Evolutionary conservation across 805 yeast genomes (phyloP).

Genomic region (Candida patagonica): DNA sequence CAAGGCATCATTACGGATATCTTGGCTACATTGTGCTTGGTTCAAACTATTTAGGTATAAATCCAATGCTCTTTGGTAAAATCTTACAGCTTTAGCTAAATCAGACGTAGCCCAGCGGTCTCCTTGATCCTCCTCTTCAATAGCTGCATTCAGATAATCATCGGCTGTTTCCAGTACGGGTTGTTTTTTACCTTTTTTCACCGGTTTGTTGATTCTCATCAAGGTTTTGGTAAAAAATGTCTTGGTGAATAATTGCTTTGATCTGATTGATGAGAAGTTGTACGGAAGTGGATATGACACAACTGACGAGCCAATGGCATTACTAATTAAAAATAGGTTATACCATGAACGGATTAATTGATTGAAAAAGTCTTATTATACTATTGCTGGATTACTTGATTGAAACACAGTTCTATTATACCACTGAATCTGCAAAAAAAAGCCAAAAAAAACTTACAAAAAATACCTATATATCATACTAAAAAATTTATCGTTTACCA

Average conservation of each 20-base stretch:
- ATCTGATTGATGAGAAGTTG: too few species aligned
- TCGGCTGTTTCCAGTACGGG: slow-evolving; percentile 32
- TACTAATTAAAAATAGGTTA: neutral
- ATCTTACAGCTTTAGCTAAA: slow-evolving; percentile 51
- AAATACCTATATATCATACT: neutral
- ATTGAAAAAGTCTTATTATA: neutral
- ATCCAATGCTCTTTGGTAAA: slow-evolving; percentile 49
- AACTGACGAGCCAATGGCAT: too few species aligned
- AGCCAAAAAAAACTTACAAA: slow-evolving; percentile 1
- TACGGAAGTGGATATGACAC: too few species aligned
- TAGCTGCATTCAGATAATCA: slow-evolving; percentile 48
- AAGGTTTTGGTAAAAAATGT: too few species aligned
- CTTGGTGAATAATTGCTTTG: too few species aligned
- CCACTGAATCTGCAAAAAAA: neutral
- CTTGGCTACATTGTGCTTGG: slow-evolving; percentile 16
- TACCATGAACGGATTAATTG: neutral
- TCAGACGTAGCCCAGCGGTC: slow-evolving; percentile 67
- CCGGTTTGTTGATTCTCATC: neutral
- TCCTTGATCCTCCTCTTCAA: slow-evolving; percentile 61
- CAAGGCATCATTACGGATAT: slow-evolving; percentile 34
- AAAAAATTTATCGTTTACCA: slow-evolving; percentile 1
- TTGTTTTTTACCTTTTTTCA: slow-evolving; percentile 9
- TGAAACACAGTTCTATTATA: too few species aligned
- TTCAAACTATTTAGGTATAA: slow-evolving; percentile 34
- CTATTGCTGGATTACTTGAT: too few species aligned